A percentile compares a stretch with the other conserved stretches of the same genome.
phyloP scores from a whole-genome alignment of 768 basidiomycete species.

The Steccherinum ochraceum region DNA sequence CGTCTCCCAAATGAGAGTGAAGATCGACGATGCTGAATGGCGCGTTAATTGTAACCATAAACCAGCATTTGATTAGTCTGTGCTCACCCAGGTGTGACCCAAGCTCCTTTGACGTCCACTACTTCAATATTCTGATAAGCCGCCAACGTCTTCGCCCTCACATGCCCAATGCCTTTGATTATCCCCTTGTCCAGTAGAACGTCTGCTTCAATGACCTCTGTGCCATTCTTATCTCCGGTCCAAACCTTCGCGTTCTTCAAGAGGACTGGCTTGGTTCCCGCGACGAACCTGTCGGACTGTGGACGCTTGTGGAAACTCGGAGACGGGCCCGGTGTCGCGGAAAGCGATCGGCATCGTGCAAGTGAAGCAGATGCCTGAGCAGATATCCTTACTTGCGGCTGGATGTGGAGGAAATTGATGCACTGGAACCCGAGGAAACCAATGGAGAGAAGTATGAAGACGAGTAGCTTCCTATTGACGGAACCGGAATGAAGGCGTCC shows the following conservation, averaged over 20 bases:
- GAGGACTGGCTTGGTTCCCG: constrained; percentile 45
- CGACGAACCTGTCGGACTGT: constrained; percentile 48
- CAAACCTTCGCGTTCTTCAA: constrained; percentile 72
- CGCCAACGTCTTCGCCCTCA: constrained; percentile 2
- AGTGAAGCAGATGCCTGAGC: constrained; percentile 24
- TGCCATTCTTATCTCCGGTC: constrained; percentile 61
- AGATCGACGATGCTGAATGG: constrained; percentile 41
- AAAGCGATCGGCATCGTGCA: constrained; percentile 29
- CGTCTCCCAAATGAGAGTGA: constrained; percentile 53
- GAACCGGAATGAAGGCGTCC: neutral
- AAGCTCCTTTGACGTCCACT: constrained; percentile 56
- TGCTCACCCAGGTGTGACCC: constrained; percentile 51
- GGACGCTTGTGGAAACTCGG: constrained; percentile 25
- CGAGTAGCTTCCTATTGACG: neutral
- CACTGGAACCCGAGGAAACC: constrained; percentile 11
- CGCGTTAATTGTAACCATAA: neutral
- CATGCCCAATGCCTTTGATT: constrained; percentile 45
- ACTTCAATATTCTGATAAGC: constrained; percentile 19
- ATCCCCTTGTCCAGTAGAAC: constrained; percentile 60
- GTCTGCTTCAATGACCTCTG: constrained; percentile 51
- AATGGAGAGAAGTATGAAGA: constrained; percentile 7
- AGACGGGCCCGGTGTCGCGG: constrained; percentile 31
- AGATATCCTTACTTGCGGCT: constrained; percentile 14
- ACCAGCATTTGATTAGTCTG: neutral
- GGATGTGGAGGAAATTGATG: constrained; percentile 8